phyloP scores from a whole-genome alignment of 805 yeast genomes.

The Kuraishia molischiana region DNA sequence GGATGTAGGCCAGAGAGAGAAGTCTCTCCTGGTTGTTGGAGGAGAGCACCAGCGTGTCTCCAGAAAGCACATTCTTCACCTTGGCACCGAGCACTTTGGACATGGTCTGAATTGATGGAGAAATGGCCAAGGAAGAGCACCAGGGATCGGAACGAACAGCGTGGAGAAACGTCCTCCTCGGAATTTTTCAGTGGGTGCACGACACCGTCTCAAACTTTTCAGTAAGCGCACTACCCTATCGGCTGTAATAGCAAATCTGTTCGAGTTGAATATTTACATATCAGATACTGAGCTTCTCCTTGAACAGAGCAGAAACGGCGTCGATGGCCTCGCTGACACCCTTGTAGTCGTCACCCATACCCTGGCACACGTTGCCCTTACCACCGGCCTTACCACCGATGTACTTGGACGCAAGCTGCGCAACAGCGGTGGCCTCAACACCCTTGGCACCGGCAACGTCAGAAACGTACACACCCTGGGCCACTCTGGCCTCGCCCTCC shows the following conservation, averaged over 20 bases:
- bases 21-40: constrained; percentile 41
- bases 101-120: no score
- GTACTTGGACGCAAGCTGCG: constrained; percentile 53
- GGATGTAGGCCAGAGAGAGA: constrained; percentile 55
- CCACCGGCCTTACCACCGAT: constrained; percentile 99
- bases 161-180: no score
- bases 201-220: no score
- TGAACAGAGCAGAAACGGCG: constrained; percentile 52
- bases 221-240: no score
- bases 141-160: no score
- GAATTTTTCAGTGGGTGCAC: no score
- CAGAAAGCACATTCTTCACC: constrained; percentile 62
- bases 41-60: constrained; percentile 56
- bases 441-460: constrained; percentile 61
- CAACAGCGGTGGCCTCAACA: constrained; percentile 67
- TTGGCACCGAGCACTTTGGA: constrained; percentile 36
- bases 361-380: constrained; percentile 92
- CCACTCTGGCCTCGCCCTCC: constrained; percentile 58
- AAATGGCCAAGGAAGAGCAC: no score
- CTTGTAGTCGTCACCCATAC: constrained; percentile 80
- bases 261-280: background rate
- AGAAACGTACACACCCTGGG: constrained; percentile 89
- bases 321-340: constrained; percentile 68
- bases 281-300: constrained; percentile 37
- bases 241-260: no score